Conservation (phyloP, 1,284 basidiomycete genomes). For the Melampsora larici-populina region DNA sequence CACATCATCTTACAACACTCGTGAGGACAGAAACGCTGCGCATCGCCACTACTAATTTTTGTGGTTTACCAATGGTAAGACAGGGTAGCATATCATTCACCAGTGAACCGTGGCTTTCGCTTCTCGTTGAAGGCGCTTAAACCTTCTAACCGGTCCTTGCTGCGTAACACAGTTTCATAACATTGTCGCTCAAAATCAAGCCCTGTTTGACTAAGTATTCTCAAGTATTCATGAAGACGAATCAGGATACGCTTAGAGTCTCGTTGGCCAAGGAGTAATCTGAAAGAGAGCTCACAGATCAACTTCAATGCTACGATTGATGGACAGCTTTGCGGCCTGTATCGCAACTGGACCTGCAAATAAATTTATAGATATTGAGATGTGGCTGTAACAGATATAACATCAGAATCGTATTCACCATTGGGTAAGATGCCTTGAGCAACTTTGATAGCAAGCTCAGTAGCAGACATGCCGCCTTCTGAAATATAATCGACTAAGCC, state of each 20-base stretch:
- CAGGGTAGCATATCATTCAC: constrained; percentile 60
- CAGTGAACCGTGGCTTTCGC: constrained; percentile 73
- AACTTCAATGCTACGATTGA: constrained; percentile 73
- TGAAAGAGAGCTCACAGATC: constrained; percentile 60
- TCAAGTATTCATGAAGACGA: constrained; percentile 1
- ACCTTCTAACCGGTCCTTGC: constrained; percentile 77
- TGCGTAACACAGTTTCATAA: constrained; percentile 76
- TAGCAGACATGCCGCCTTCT: constrained; percentile 61
- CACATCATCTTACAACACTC: too few relatives aligned
- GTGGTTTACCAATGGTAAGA: too few relatives aligned
- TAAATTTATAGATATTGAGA: background rate
- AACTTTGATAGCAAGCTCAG: constrained; percentile 65
- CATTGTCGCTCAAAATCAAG: constrained; percentile 82
- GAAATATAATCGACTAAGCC: constrained; percentile 78
- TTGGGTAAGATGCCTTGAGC: constrained; percentile 67
- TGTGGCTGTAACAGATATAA: constrained; percentile 5
- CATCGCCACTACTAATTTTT: too few relatives aligned
- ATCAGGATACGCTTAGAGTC: background rate
- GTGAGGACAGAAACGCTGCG: too few relatives aligned
- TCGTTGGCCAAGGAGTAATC: background rate
- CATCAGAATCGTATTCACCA: constrained; percentile 58
- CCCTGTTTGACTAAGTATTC: constrained; percentile 57
- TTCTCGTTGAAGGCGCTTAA: constrained; percentile 86
- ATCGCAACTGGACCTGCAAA: constrained; percentile 76
- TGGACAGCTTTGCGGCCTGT: constrained; percentile 80